Conservation (phyloP, 305 asterid genomes). For the Nicotiana rustica region DNA sequence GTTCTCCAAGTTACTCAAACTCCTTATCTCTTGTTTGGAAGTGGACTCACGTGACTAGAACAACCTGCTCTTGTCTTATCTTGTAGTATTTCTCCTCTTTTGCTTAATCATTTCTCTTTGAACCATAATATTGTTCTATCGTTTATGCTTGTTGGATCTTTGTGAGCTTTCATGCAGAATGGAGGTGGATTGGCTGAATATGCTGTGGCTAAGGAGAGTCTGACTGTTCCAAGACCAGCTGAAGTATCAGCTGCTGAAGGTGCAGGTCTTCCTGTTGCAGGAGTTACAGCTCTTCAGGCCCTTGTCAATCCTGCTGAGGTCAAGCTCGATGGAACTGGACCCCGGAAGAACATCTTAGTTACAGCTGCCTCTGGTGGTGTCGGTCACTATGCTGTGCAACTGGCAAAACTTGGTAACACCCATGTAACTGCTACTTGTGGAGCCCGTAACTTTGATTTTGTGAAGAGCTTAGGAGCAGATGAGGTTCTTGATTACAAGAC, state of each 20-base stretch:
- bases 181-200: conserved; percentile 67
- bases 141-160: background rate
- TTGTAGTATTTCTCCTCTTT: conserved; percentile 6
- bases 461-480: conserved; percentile 61
- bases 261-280: conserved; percentile 57
- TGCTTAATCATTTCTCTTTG: background rate
- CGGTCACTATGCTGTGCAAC: conserved; percentile 62
- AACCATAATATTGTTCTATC: background rate
- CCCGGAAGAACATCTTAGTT: conserved; percentile 50
- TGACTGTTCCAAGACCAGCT: conserved; percentile 48
- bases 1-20: background rate
- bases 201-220: conserved; percentile 49
- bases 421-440: conserved; percentile 65
- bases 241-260: conserved; percentile 58
- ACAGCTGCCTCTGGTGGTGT: conserved; percentile 67
- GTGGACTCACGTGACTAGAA: conserved; percentile 13
- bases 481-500: conserved; percentile 64
- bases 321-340: conserved; percentile 53
- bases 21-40: background rate
- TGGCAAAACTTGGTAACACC: conserved; percentile 59
- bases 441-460: conserved; percentile 54
- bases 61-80: background rate
- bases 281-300: conserved; percentile 52
- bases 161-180: conserved; percentile 38
- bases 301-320: conserved; percentile 49